A percentile compares a stretch with the other conserved stretches of the same genome.
Conservation (phyloP, 1,139 yeast species). For the Pneumocystis jirovecii region DNA sequence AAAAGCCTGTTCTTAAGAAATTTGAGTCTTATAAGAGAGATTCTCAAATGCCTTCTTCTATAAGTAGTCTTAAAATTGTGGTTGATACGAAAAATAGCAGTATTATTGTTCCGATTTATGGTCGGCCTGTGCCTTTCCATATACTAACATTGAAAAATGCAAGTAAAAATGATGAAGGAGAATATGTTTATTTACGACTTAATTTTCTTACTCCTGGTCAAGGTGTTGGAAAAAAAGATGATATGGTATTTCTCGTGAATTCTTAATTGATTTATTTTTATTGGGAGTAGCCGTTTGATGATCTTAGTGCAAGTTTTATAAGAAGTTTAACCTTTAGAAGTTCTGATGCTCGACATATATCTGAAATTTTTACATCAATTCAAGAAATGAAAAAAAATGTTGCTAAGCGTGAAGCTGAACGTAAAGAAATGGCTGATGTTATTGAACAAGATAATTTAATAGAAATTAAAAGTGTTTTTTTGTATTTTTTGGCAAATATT, state of each 20-base stretch:
- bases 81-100: slow-evolving; percentile 83
- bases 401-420: slow-evolving; percentile 78
- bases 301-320: slow-evolving; percentile 71
- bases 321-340: slow-evolving; percentile 81
- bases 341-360: slow-evolving; percentile 80
- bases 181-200: slow-evolving; percentile 73
- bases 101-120: slow-evolving; percentile 76
- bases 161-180: slow-evolving; percentile 92
- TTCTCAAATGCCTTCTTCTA: slow-evolving; percentile 71
- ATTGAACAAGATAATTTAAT: slow-evolving; percentile 79
- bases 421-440: slow-evolving; percentile 86
- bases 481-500: background rate
- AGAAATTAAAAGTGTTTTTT: slow-evolving; percentile 41
- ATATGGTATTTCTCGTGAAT: slow-evolving; percentile 7
- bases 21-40: slow-evolving; percentile 92
- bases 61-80: slow-evolving; percentile 70
- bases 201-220: slow-evolving; percentile 91
- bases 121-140: slow-evolving; percentile 96
- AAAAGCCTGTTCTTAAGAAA: slow-evolving; percentile 66
- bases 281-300: slow-evolving; percentile 75
- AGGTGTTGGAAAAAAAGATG: slow-evolving; percentile 44
- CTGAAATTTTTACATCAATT: slow-evolving; percentile 78
- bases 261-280: background rate
- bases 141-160: slow-evolving; percentile 89
- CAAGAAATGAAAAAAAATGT: slow-evolving; percentile 87